Evolutionary conservation across 1,284 basidiomycete genomes (phyloP).

Genomic region (Leucoagaricus sp.): DNA sequence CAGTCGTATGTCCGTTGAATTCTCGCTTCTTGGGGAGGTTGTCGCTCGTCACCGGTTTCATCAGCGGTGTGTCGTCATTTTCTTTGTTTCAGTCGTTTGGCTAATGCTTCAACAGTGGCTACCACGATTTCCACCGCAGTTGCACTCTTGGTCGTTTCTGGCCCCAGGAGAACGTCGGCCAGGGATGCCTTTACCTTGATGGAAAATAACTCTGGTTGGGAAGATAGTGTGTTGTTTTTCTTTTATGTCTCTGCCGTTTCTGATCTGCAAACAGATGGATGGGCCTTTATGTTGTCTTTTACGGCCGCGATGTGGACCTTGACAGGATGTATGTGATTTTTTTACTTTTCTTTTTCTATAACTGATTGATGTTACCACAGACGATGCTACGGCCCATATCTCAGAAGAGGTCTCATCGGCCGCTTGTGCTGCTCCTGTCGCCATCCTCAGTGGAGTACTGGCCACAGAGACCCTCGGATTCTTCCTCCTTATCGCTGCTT

Average conservation of each 20-base stretch:
- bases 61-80: conserved; percentile 47
- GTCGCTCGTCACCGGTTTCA: conserved; percentile 61
- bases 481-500: conserved; percentile 3
- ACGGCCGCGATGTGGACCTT: conserved; percentile 12
- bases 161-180: conserved; percentile 54
- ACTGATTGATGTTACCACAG: neutral
- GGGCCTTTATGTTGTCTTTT: conserved; percentile 14
- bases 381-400: conserved; percentile 11
- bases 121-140: conserved; percentile 59
- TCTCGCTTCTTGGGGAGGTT: conserved; percentile 61
- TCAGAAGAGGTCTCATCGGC: conserved; percentile 12
- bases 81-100: no score
- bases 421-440: conserved; percentile 1
- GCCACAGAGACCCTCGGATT: conserved; percentile 6
- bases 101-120: conserved; percentile 37
- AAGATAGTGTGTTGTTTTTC: conserved; percentile 37
- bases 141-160: conserved; percentile 52
- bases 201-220: conserved; percentile 72
- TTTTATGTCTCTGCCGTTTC: no score
- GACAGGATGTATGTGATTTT: conserved; percentile 3
- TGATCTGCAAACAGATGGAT: neutral
- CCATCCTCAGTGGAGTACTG: conserved; percentile 7
- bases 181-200: conserved; percentile 63
- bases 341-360: neutral
- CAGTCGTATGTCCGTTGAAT: conserved; percentile 65